phyloP scores from a whole-genome alignment of 257 asterid species.

The Prunella vulgaris region DNA sequence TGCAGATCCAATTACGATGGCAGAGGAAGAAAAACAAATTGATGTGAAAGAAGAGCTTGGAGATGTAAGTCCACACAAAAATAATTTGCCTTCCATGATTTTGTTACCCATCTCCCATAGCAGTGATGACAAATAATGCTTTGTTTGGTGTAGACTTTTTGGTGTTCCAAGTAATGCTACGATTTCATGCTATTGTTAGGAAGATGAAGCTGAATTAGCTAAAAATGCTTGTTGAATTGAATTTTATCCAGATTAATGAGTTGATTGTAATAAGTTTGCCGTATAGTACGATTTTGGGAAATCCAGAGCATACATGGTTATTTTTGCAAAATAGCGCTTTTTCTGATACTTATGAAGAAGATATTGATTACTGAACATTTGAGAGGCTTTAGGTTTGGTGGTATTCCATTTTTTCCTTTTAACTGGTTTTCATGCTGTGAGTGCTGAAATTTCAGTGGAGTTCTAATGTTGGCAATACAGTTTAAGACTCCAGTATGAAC shows the following conservation, averaged over 20 bases:
- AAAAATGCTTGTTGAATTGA: neutral
- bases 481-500: neutral
- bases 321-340: neutral
- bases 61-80: conserved; percentile 40
- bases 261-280: neutral
- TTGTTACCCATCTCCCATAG: neutral
- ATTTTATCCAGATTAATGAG: neutral
- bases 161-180: neutral
- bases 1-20: conserved; percentile 39
- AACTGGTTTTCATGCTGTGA: neutral
- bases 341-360: neutral
- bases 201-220: neutral
- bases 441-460: neutral
- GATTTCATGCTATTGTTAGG: neutral
- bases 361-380: neutral
- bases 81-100: neutral
- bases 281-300: neutral
- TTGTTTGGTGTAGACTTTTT: neutral
- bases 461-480: neutral
- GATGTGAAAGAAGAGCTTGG: conserved; percentile 44
- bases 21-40: conserved; percentile 50
- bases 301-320: neutral
- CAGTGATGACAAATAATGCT: neutral
- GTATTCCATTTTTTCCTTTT: neutral
- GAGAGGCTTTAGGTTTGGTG: neutral